Percentiles rank a stretch among this genome's conserved stretches.
These are phyloP conservation scores for Exidia glandulosa DNA, from an alignment of 768 basidiomycete species.

Conservation along the genomic window DNA sequence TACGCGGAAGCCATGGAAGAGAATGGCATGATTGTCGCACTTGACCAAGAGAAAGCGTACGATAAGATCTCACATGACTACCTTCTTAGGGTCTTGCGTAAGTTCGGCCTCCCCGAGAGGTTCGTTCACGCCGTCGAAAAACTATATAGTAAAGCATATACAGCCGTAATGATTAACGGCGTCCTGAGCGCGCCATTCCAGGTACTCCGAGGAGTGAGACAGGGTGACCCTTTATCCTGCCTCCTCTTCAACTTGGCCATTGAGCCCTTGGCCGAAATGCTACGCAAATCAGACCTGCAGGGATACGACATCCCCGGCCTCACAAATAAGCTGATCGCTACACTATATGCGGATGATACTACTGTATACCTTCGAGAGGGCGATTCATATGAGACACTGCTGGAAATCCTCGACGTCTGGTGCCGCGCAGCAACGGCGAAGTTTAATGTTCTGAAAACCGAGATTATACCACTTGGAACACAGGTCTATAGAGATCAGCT, in stretches of 20 bases:
- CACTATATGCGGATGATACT: background rate
- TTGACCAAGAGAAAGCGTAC: slow-evolving; percentile 9
- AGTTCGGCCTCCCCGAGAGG: slow-evolving; percentile 1
- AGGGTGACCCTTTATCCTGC: slow-evolving; percentile 10
- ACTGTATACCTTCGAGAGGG: background rate
- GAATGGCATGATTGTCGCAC: slow-evolving; percentile 4
- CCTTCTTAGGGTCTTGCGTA: slow-evolving; percentile 5
- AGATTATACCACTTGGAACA: background rate
- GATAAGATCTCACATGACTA: slow-evolving; percentile 5
- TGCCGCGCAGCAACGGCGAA: background rate
- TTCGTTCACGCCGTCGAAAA: background rate
- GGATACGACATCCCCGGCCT: background rate
- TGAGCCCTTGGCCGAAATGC: slow-evolving; percentile 5
- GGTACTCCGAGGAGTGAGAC: background rate
- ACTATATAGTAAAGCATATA: background rate
- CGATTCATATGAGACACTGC: background rate
- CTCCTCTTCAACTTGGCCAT: slow-evolving; percentile 10
- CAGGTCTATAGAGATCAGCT: background rate
- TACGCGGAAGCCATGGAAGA: background rate
- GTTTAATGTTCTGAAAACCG: background rate
- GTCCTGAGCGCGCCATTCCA: background rate
- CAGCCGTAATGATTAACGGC: background rate
- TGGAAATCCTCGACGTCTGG: background rate
- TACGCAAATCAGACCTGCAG: background rate
- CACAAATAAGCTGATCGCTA: background rate